Evolutionary conservation across 345 rosid genomes (phyloP), one percentile per base, ranked within the genome.

Genomic region (Eucalyptus viminalis): DNA sequence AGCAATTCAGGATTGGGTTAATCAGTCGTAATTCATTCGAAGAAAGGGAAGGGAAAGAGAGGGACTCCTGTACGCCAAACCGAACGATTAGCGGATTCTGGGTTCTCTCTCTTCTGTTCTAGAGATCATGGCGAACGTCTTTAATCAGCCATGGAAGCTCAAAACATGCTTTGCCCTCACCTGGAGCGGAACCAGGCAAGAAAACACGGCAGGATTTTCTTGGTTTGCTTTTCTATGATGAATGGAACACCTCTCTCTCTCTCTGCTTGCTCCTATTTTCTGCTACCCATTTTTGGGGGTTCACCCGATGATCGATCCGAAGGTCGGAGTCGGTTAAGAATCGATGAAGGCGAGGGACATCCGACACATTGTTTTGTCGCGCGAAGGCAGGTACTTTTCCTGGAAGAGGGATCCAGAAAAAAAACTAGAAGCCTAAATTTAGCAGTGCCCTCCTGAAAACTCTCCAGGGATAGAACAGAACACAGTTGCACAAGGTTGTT

Each of bases 161-260:
- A 72, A 90, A 76, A 40, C 54, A 37, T 86, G 58, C 47, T 53
- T 50, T 65, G 53, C 44, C n/a, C 91, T 90, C 89, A 83, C 91
- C 91, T 87, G 90, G 93, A 91, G 89, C 89, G 86, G 89, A 91
- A 92, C 89, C 89, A 93, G 93, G 90, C 93, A 92, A 93, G 93
- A 92, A 90, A 90, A 91, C 91, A 90, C 88, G 92, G 24, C 24
- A 40, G 58, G n/a, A 9, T 43, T 85, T 58, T 31, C 34, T 76
- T 80, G 50, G 9, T 88, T 56, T 81, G 13, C 86, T 53, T 80
- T 60, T 60, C 54, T 29, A 25, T 67, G 65, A 86, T 45, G 83
- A 62, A 43, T 25, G 80, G 69, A 31, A 31, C 54, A 49, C 56
- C 86, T 56, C 29, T 5, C 29, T 56, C 29, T 87, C n/a, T 60